Conservation (phyloP, 108 stramenopile genomes). For the Phaeodactylum tricornutum region DNA sequence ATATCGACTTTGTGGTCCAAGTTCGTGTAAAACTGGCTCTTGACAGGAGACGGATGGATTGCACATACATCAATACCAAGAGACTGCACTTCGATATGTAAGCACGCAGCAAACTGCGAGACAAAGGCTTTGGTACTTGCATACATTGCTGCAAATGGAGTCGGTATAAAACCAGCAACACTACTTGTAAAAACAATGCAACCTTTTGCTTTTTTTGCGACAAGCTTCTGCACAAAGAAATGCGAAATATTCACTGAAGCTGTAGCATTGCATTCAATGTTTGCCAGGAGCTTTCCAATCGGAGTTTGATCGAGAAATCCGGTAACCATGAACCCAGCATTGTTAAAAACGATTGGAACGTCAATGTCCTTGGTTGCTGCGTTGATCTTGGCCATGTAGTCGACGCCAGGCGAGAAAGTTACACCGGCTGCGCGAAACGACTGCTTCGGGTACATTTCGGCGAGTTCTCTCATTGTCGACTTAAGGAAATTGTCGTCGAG, state of each 20-base stretch:
- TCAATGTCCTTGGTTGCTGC: constrained; percentile 83
- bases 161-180: constrained; percentile 95
- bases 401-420: constrained; percentile 77
- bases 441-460: constrained; percentile 55
- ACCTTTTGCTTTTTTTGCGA: constrained; percentile 64
- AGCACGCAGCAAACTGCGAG: constrained; percentile 69
- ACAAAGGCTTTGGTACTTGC: constrained; percentile 99
- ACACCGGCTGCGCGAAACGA: constrained; percentile 87
- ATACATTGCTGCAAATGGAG: constrained; percentile 97
- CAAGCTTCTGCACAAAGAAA: constrained; percentile 80
- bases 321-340: constrained; percentile 98
- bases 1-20: constrained; percentile 89
- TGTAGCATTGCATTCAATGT: constrained; percentile 97
- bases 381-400: constrained; percentile 79
- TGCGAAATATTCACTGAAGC: constrained; percentile 90
- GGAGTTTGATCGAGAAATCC: constrained; percentile 96
- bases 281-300: constrained; percentile 78
- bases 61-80: constrained; percentile 96
- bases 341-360: constrained; percentile 90
- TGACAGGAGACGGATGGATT: constrained; percentile 96
- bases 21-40: constrained; percentile 91
- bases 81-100: constrained; percentile 80
- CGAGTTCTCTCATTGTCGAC: constrained; percentile 73
- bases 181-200: constrained; percentile 96
- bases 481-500: constrained; percentile 86